Evolutionary conservation across 768 basidiomycete species (phyloP), one percentile per base, ranked within the genome.

Genomic region (Dioszegia hungarica): DNA sequence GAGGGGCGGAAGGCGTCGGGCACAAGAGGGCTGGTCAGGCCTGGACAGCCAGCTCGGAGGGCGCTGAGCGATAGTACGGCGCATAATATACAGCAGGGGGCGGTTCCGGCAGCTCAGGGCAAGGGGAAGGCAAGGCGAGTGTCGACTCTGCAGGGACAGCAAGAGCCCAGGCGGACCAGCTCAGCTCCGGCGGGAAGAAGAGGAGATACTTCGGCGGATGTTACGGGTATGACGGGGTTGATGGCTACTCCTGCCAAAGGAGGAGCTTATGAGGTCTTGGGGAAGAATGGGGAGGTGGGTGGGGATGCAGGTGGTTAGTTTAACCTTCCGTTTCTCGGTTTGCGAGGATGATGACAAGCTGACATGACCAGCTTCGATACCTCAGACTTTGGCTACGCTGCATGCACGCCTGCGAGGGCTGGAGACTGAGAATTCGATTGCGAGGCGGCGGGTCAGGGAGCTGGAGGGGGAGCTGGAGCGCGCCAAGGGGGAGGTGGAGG

Each of bases 391-490:
- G 14, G 65, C 67, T 11, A 66, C 72, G 1, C 67, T 78, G 0
- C 69, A 76, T 50, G 58, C 70, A 0, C 85, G 87, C 60, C 79
- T 94, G 9, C 79, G 83, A 15, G 81, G 85, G 36, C 81, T 93
- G 2, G 88, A 92, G 65, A 81, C 83, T 0, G 89, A 94, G 68
- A 93, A 93, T 63, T 80, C 85, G 3, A 82, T 89, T 9, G 90
- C 90, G 4, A 81, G 89, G 1, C 80, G 87, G 24, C 81, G 90
- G 17, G 88, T 95, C n/a, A 78, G 84, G 34, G 91, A 94, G 68
- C 81, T 95, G 2, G 92, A 95, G 75, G 79, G 81, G 53, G 92
- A 94, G 71, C 80, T 95, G 5, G 90, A 94, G 60, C 82, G 82
- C 14, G 67, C 66, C 28, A 69, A 56, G 36, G 51, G 28, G 15